Base-by-base conservation (phyloP, 2,329 filamentous ascomycete species). In the Akanthomyces muscarius region DNA sequence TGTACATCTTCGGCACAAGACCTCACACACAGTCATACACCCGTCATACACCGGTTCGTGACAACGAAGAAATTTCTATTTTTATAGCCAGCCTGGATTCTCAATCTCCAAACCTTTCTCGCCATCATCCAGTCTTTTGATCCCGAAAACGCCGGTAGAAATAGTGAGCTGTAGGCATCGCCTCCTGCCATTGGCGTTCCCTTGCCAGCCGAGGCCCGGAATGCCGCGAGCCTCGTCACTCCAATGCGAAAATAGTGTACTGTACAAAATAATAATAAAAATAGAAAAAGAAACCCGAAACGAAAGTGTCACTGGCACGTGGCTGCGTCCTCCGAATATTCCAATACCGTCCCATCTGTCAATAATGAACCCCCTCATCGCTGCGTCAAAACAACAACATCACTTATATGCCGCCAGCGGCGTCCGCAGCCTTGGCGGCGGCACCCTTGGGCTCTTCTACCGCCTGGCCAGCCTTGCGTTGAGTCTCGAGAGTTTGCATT, bases 401-500 rank as follows among this genome's bases (percentile, higher is more conserved):
- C 60, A 30, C 23, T 45, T 55, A 54, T 62, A 55, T 55, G 41
- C 45, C 61, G 48, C 50, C 61, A 52, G 61, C 61, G 61, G 62
- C 62, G 42, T 51, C 62, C 25, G 62, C 62, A 25, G 62, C 56
- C 50, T 57, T 63, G 50, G 56, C 58, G 4, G 56, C 56, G 23
- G 56, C 58, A n/a, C 50, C 51, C 42, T 61, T 65, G 42, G 59
- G 51, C 42, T 62, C 59, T 30, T 62, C 42, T n/a, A 30, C 59
- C 13, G 59, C 59, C 30, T 50, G 51, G 28, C 41, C 53, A 30
- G 44, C 59, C 51, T 59, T 63, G 50, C 69, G 68, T 55, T 72
- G 65, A 36, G 68, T 64, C 61, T 66, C 84, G 60, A 90, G 79
- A 65, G 91, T 84, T 67, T 89, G 84, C 69, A 97, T 88, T 45